Evolutionary conservation across 2,329 filamentous ascomycete species (phyloP).

Genomic region (Rhytidhysteron rufulum): DNA sequence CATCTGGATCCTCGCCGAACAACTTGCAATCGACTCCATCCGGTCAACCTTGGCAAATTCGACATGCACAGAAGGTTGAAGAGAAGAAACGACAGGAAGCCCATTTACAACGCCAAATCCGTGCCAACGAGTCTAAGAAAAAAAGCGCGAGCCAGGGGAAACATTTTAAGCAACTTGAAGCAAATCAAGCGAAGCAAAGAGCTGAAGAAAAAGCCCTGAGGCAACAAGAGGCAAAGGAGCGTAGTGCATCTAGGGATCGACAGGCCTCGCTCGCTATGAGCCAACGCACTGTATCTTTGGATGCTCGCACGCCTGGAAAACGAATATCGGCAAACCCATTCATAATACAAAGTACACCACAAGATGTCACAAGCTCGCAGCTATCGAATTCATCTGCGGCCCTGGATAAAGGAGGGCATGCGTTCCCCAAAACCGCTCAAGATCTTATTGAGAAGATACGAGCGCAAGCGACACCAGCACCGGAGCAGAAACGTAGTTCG

Average conservation of each 20-base stretch:
- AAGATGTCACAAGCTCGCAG: background rate
- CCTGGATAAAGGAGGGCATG: background rate
- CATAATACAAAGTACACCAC: background rate
- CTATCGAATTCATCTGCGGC: background rate
- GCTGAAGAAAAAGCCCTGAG: background rate
- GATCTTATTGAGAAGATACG: background rate
- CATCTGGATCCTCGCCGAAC: too few species aligned
- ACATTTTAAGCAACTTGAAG: background rate
- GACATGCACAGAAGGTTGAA: slow-evolving; percentile 1
- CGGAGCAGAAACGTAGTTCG: background rate
- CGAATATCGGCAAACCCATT: background rate
- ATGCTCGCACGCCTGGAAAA: background rate
- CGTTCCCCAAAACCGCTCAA: background rate
- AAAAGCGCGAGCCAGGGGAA: background rate
- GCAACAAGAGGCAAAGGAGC: background rate
- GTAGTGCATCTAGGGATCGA: slow-evolving; percentile 1
- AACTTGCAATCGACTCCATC: background rate
- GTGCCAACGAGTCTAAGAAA: slow-evolving; percentile 4
- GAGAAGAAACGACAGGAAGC: slow-evolving; percentile 1
- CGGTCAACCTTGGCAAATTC: background rate
- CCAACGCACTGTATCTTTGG: background rate
- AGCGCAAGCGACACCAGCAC: background rate
- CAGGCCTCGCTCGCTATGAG: background rate
- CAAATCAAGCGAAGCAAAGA: background rate
- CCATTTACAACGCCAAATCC: slow-evolving; percentile 2